Base-by-base conservation (phyloP, 768 basidiomycete genomes). In the Lactarius sanguifluus region DNA sequence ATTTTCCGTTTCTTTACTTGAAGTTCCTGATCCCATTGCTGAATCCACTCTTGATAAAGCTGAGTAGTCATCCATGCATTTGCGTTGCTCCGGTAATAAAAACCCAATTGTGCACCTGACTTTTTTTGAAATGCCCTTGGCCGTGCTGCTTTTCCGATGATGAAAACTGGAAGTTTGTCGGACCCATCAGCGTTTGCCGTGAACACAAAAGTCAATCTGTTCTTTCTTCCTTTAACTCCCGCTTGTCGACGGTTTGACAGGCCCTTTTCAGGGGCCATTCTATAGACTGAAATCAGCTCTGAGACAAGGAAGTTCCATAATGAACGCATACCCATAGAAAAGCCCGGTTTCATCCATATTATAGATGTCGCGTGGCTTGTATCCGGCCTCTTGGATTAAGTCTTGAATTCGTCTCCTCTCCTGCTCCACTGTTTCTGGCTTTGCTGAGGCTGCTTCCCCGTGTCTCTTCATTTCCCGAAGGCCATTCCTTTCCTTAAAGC, bases 271-370 rank as follows among this genome's bases (percentile, higher is more conserved):
- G 41, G 41, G 18, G 7, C 16, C 41, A 43, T 16, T 18, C 41
- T 43, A 18, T 8, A 18, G 16, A 15, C 41, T 5, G 1, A 36
- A 18, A 43, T 43, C 41, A 43, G 41, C 18, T 16, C 41, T 20
- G 41, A 43, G 41, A 43, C 7, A 20, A 6, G 41, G 18, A 20
- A 7, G 18, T 30, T 5, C 5, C 5, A 5, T 5, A 5, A 30
- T 30, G 5, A 5, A 5, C 5, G 2, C 30, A 9, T 25, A 47
- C 54, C 10, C 55, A 25, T 47, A 64, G 28, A 57, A 57, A n/a
- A 64, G 20, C 4, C 56, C 62, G 1, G 56, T 64, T 15, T 64
- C 43, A n/a, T 64, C 62, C 56, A 38, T 57, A 4, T 64, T 64
- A 13, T 57, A 62, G 12, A 64, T 36, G 9, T 64, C 43, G 5